These are phyloP conservation scores for Porogramme epimiltina DNA, from an alignment of 1,284 basidiomycete species.

Conservation along the genomic window DNA sequence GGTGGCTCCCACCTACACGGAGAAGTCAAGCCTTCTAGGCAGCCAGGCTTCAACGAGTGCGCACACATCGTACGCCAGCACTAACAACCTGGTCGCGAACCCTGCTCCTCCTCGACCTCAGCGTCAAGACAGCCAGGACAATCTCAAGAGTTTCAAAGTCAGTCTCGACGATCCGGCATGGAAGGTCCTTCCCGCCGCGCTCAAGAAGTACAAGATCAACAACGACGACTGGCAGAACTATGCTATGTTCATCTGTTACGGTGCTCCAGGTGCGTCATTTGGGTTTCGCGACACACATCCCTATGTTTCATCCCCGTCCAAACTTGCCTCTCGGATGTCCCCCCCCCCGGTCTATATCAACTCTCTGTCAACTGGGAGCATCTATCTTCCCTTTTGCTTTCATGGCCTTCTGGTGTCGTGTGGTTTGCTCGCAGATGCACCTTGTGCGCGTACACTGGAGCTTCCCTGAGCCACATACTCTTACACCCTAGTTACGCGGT, in stretches of 20 bases:
- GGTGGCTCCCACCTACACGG: slow-evolving; percentile 22
- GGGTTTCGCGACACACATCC: no score
- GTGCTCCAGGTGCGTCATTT: slow-evolving; percentile 70
- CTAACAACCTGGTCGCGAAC: slow-evolving; percentile 20
- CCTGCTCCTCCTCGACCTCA: slow-evolving; percentile 43
- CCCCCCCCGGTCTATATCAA: no score
- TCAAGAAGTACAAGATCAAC: slow-evolving; percentile 99
- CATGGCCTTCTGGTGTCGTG: no score
- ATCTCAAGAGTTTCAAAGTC: slow-evolving; percentile 86
- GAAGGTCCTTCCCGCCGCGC: slow-evolving; percentile 95
- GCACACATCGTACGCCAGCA: slow-evolving; percentile 18
- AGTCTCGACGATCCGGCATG: slow-evolving; percentile 96
- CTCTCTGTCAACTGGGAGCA: no score
- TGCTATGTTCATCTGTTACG: slow-evolving; percentile 99
- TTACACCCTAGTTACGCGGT: no score
- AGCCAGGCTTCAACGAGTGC: slow-evolving; percentile 19
- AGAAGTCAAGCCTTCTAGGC: slow-evolving; percentile 23
- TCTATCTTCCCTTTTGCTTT: no score
- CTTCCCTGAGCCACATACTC: no score
- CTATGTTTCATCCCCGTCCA: no score
- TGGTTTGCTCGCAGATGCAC: no score
- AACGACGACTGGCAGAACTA: slow-evolving; percentile 99
- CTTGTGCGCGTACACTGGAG: no score
- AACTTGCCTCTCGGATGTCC: no score
- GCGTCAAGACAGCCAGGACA: slow-evolving; percentile 72